Evolutionary conservation across 176 grass and related monocot species (phyloP), one percentile per base, ranked within the genome.

Genomic region (Eremochloa ophiuroides): DNA sequence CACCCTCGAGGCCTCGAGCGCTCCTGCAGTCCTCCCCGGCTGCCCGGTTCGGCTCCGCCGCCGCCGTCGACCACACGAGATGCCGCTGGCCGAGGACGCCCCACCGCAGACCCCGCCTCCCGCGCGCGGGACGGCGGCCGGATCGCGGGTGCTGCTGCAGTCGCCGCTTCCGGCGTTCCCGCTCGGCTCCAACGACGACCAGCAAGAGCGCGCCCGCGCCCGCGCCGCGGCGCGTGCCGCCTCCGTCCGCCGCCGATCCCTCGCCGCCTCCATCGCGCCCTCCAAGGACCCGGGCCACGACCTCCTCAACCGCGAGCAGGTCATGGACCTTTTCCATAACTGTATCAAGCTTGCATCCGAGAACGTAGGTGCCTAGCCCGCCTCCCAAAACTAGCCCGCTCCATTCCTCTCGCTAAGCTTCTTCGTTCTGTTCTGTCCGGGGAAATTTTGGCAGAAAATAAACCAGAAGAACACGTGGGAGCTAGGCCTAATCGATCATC

Each of bases 381-480:
- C 26, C 8, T 78, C 74, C 9, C 23, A 80, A 75, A 78, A 71
- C 63, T 76, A 89, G 50, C 7, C 26, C 20, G 15, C 48, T 69
- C 40, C 27, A 10, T 53, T 30, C 5, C 44, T 65, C 71, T 39
- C 28, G 27, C 43, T 60, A 71, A 85, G 34, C 5, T 30, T 74
- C 2, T 37, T 65, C 41, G 38, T 43, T 73, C 16, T 5, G 6
- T 31, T 0, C 5, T 28, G 47, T 60, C 4, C 62, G 5, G 16
- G 43, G 8, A 75, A 62, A 55, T 56, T 69, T 63, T 26, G 65
- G 76, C 88, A 98, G 96, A 98, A 98, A 80, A 95, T 98, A 29
- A 98, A 95, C 82, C 93, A 98, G 72, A 98, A 95, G 85, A 98
- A 98, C 60, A 98, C 96, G 33, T 98, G 96, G 96, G 96, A 95